These are phyloP conservation scores for Dictyostelium citrinum DNA, from an alignment of 78 protist species.

Conservation along the genomic window DNA sequence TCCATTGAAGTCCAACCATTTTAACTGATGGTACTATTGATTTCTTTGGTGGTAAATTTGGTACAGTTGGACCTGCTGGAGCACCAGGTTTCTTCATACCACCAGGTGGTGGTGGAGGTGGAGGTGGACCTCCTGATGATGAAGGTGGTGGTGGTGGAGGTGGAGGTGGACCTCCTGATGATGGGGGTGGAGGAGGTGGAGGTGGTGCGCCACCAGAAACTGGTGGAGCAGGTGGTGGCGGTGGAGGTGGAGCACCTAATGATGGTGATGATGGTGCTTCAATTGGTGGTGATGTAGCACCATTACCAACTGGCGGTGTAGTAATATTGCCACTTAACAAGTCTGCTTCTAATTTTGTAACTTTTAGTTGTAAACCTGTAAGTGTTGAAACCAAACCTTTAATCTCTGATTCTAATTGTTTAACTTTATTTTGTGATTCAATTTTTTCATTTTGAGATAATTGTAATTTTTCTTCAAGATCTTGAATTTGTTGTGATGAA, in stretches of 20 bases:
- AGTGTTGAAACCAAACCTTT: not conserved
- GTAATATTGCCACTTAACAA: not conserved
- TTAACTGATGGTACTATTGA: slow-evolving; percentile 12
- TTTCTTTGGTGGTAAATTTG: slow-evolving; percentile 47
- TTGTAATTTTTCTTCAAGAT: slow-evolving; percentile 28
- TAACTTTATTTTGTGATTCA: not conserved
- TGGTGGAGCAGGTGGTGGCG: slow-evolving; percentile 29
- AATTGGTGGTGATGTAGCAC: slow-evolving; percentile 36
- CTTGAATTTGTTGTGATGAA: not conserved
- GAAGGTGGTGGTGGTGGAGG: slow-evolving; percentile 56
- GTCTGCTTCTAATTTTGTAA: not conserved
- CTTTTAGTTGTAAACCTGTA: slow-evolving; percentile 8
- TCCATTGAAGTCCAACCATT: slow-evolving; percentile 82
- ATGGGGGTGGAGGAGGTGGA: slow-evolving; percentile 57
- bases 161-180: slow-evolving; percentile 24
- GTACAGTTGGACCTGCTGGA: slow-evolving; percentile 28
- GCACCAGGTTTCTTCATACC: slow-evolving; percentile 43
- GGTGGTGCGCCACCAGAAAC: not conserved
- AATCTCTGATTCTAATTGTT: not conserved
- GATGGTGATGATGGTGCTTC: slow-evolving; percentile 21
- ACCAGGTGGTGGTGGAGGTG: slow-evolving; percentile 75
- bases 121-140: slow-evolving; percentile 43
- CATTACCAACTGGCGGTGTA: not conserved
- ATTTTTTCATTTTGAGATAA: not conserved
- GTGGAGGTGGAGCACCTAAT: slow-evolving; percentile 53